Evolutionary conservation across 192 early-diverging fungal species (phyloP).

Genomic region (Cladochytrium replicatum): DNA sequence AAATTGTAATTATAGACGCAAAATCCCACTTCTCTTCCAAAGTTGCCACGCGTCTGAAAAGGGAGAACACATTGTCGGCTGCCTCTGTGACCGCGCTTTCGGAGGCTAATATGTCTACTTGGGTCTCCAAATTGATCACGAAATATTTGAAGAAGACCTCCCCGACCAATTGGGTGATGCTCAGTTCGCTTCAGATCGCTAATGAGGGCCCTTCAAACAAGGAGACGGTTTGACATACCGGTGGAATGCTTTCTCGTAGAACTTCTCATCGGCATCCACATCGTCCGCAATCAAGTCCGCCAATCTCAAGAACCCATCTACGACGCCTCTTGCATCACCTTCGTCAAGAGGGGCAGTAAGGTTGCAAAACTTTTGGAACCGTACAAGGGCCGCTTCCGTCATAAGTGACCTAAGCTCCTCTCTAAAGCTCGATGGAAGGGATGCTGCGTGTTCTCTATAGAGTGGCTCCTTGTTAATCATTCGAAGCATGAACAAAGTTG

Average conservation of each 20-base stretch:
- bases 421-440: conserved; percentile 6
- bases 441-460: conserved; percentile 8
- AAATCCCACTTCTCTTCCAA: conserved; percentile 6
- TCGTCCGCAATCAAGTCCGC: conserved; percentile 13
- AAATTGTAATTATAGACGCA: not conserved
- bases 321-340: conserved; percentile 1
- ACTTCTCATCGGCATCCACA: conserved; percentile 12
- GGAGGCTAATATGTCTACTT: conserved; percentile 5
- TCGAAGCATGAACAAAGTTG: conserved; percentile 10
- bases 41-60: conserved; percentile 10
- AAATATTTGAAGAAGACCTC: conserved; percentile 13
- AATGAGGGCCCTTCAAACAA: not conserved
- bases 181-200: conserved; percentile 4
- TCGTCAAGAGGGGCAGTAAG: conserved; percentile 16
- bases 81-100: conserved; percentile 6
- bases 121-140: conserved; percentile 11
- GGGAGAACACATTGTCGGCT: conserved; percentile 7
- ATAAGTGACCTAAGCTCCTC: conserved; percentile 6
- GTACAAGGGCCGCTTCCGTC: conserved; percentile 8
- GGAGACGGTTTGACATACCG: not conserved
- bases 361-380: conserved; percentile 11
- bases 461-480: conserved; percentile 12
- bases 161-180: conserved; percentile 7
- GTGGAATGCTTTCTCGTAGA: conserved; percentile 11
- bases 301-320: conserved; percentile 9